Base-by-base conservation (phyloP, 1,284 basidiomycete species). In the Marasmius tenuissimus region DNA sequence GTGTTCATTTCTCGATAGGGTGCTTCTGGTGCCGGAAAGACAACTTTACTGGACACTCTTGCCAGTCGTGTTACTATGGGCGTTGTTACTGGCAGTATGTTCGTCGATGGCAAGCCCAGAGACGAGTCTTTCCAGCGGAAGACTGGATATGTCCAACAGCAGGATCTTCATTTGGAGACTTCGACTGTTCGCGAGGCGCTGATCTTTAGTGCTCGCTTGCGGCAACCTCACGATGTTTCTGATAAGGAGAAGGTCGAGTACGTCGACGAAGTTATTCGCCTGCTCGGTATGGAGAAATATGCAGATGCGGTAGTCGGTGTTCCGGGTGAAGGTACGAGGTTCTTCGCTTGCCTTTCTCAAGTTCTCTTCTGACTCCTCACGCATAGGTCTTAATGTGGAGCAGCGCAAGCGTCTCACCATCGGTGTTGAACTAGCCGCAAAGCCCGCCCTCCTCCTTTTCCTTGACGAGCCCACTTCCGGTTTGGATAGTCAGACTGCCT, bases 401-500 rank as follows among this genome's bases (percentile, higher is more conserved):
- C 82, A 87, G 66, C 77, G 85, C 63, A 91, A 91, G 76, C 82
- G 87, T 4, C 78, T 84, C 27, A 89, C 86, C 0, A 68, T 67
- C 20, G 68, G 58, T 10, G 67, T 67, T 40, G 69, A 70, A 58
- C 67, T 69, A 2, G 69, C 66, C 5, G 69, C 68, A 20, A 66
- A 77, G 78, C 82, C 85, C 10, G 74, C 76, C 66, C 76, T 87
- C 4, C 74, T 90, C 9, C 78, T 89, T 45, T 89, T 89, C 81
- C 76, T 87, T 55, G 86, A 88, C 69, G 85, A 88, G 68, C 80
- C 79, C 1, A 85, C 83, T 0, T 85, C 84, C 9, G 87, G 88
- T 64, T 78, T 91, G 34, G 88, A 90, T 70, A 86, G 85, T 8
- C 88, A 90, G 69, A 85, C 82, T 35, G 87, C 89, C 0, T 90